These are phyloP conservation scores for Trametes pubescens DNA, from an alignment of 1,284 basidiomycete species.

Conservation along the genomic window DNA sequence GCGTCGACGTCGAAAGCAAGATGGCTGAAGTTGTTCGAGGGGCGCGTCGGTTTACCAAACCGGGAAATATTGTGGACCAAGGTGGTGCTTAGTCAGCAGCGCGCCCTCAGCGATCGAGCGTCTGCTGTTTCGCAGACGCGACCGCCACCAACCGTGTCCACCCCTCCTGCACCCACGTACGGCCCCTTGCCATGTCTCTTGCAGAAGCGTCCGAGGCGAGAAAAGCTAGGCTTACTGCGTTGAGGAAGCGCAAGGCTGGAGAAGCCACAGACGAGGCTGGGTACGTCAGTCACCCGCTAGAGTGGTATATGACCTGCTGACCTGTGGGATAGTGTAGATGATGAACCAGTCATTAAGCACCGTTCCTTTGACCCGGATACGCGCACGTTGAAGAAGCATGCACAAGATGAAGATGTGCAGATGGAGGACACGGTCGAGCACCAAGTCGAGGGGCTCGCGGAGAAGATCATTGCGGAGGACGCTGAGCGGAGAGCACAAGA, in stretches of 20 bases:
- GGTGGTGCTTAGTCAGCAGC: constrained; percentile 32
- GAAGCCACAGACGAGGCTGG: constrained; percentile 49
- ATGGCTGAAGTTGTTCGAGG: constrained; percentile 13
- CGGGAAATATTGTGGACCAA: constrained; percentile 4
- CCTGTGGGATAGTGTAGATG: constrained; percentile 29
- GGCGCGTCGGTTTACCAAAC: constrained; percentile 11
- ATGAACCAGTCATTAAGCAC: constrained; percentile 71
- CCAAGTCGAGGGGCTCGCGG: constrained; percentile 84
- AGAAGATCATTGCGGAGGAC: constrained; percentile 86
- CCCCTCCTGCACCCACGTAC: background rate
- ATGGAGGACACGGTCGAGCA: constrained; percentile 90
- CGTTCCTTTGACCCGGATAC: constrained; percentile 90
- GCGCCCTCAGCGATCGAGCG: constrained; percentile 6
- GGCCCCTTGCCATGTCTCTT: constrained; percentile 68
- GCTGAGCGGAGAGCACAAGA: constrained; percentile 87
- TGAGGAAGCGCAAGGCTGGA: constrained; percentile 82
- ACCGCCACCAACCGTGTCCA: constrained; percentile 13
- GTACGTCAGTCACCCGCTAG: constrained; percentile 42
- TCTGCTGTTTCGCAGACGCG: constrained; percentile 15
- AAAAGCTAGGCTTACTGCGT: constrained; percentile 84
- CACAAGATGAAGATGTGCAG: constrained; percentile 57
- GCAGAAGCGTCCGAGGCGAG: constrained; percentile 86
- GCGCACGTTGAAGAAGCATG: constrained; percentile 75
- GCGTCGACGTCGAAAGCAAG: background rate
- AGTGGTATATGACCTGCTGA: constrained; percentile 7